phyloP scores from a whole-genome alignment of 2,329 filamentous ascomycete species.

The Trichophyton simii region DNA sequence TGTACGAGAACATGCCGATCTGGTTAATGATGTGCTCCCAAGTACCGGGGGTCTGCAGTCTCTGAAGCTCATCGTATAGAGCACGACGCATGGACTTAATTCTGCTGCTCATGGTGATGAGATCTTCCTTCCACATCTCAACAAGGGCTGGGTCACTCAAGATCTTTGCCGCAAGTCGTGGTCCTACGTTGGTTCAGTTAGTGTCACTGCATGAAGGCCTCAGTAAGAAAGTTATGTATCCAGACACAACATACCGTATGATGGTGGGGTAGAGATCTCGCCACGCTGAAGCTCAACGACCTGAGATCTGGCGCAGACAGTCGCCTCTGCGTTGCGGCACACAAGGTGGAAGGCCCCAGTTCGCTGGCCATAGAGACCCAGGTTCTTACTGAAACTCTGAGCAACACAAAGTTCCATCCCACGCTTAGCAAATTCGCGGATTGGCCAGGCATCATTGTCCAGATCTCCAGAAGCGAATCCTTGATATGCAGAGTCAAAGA shows the following conservation, averaged over 20 bases:
- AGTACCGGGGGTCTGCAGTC: conserved; percentile 72
- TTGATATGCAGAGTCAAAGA: conserved; percentile 97
- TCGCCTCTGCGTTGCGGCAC: conserved; percentile 31
- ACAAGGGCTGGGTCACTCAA: conserved; percentile 69
- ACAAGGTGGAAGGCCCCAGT: conserved; percentile 75
- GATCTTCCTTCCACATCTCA: conserved; percentile 78
- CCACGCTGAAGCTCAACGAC: conserved; percentile 80
- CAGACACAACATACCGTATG: conserved; percentile 49
- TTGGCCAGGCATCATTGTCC: conserved; percentile 69
- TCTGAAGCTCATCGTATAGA: conserved; percentile 67
- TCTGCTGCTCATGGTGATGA: conserved; percentile 81
- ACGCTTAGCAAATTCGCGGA: conserved; percentile 82
- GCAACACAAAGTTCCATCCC: conserved; percentile 57
- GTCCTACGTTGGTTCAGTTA: conserved; percentile 5
- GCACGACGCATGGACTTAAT: conserved; percentile 82
- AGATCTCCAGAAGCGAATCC: conserved; percentile 89
- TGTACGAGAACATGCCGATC: conserved; percentile 28
- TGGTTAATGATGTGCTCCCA: conserved; percentile 98
- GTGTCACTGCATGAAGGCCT: background rate
- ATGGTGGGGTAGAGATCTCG: conserved; percentile 83
- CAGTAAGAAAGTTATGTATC: background rate
- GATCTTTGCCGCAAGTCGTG: conserved; percentile 30
- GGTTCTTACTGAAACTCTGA: conserved; percentile 50
- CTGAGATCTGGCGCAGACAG: conserved; percentile 59
- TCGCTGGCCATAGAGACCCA: conserved; percentile 87